Conservation (phyloP, 2,329 filamentous ascomycete species). For the Cercospora sojina region DNA sequence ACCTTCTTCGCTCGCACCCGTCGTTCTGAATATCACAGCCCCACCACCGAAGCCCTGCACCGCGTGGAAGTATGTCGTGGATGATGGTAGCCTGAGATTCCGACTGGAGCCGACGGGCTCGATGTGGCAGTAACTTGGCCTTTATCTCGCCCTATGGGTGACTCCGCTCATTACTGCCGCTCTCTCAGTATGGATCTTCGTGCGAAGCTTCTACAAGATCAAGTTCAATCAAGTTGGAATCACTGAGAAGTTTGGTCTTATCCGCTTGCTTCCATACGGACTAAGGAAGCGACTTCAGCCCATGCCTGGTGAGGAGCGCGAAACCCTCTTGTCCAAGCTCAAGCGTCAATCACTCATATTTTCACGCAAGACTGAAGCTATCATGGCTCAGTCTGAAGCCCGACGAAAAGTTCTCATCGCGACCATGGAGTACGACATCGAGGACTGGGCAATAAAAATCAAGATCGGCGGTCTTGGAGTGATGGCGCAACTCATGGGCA, state of each 20-base stretch:
- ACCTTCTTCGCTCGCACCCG: constrained; percentile 51
- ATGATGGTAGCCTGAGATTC: constrained; percentile 55
- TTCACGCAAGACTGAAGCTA: constrained; percentile 9
- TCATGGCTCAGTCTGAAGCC: constrained; percentile 9
- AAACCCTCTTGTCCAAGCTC: constrained; percentile 3
- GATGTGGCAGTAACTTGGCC: constrained; percentile 51
- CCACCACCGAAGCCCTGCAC: constrained; percentile 53
- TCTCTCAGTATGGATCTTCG: constrained; percentile 55
- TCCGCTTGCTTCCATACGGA: constrained; percentile 14
- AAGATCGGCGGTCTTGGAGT: constrained; percentile 68
- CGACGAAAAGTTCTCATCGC: constrained; percentile 60
- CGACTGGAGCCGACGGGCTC: constrained; percentile 54
- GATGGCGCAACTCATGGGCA: constrained; percentile 67
- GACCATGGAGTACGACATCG: constrained; percentile 70
- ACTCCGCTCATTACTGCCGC: constrained; percentile 53
- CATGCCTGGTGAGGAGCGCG: constrained; percentile 6
- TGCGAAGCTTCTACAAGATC: constrained; percentile 60
- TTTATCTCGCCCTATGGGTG: constrained; percentile 55
- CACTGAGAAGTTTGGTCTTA: constrained; percentile 28
- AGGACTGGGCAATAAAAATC: constrained; percentile 67
- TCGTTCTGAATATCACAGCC: constrained; percentile 55
- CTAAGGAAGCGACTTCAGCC: constrained; percentile 12
- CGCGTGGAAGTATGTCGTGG: constrained; percentile 53
- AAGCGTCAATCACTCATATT: constrained; percentile 13
- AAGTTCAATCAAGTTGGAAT: constrained; percentile 58